These are phyloP conservation scores for Wallacemonas sp. DNA, from an alignment of 208 protist species.

Conservation along the genomic window DNA sequence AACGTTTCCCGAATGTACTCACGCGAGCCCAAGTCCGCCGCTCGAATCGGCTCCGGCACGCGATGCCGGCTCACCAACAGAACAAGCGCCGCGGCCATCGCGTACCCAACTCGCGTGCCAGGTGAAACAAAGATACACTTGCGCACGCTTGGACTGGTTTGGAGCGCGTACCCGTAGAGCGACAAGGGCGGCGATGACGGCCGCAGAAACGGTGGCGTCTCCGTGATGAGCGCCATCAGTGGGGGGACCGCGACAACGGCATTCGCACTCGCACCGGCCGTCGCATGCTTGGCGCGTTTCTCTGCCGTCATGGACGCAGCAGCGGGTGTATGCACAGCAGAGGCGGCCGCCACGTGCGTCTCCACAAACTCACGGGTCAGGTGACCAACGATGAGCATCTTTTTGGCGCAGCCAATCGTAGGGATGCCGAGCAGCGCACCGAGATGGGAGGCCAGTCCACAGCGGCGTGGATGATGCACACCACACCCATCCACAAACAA, in stretches of 20 bases:
- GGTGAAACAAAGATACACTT: constrained; percentile 94
- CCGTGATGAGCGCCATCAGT: constrained; percentile 1
- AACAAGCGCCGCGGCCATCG: constrained; percentile 60
- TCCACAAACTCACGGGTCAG: constrained; percentile 53
- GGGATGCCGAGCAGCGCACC: constrained; percentile 90
- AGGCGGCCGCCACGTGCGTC: constrained; percentile 7
- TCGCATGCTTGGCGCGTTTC: neutral
- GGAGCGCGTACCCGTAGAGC: constrained; percentile 68
- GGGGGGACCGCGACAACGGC: constrained; percentile 1
- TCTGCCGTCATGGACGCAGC: too few species aligned
- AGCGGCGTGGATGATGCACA: constrained; percentile 90
- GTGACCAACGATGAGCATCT: constrained; percentile 87
- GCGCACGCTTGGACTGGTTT: constrained; percentile 29
- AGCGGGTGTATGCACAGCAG: constrained; percentile 12
- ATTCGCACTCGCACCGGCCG: too few species aligned
- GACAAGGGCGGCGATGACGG: neutral
- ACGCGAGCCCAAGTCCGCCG: constrained; percentile 90
- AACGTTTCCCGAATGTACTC: constrained; percentile 60
- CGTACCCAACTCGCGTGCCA: constrained; percentile 85
- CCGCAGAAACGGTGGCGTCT: neutral
- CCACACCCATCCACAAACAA: constrained; percentile 97
- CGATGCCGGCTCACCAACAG: constrained; percentile 50
- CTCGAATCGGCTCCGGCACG: constrained; percentile 93
- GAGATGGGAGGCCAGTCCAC: constrained; percentile 94
- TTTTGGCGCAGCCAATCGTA: constrained; percentile 93